A percentile compares a stretch with the other conserved stretches of the same genome.
phyloP scores from a whole-genome alignment of 805 yeast genomes.

The Saturnispora zaruensis region DNA sequence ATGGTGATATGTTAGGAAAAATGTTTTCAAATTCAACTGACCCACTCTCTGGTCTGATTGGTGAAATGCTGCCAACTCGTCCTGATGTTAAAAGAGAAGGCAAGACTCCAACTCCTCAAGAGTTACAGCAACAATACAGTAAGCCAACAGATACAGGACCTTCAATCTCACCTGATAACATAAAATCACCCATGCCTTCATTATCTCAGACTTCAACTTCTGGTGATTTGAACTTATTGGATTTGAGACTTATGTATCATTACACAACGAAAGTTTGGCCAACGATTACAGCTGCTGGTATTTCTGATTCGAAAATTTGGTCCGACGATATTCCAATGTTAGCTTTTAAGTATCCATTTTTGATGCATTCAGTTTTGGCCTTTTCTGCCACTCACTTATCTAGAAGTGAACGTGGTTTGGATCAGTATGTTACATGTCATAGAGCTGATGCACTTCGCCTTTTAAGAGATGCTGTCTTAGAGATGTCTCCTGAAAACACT shows the following conservation, averaged over 20 bases:
- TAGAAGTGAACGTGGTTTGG: slow-evolving; percentile 64
- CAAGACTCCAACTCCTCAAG: slow-evolving; percentile 15
- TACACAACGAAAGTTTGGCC: slow-evolving; percentile 78
- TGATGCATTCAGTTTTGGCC: slow-evolving; percentile 88
- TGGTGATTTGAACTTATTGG: slow-evolving; percentile 52
- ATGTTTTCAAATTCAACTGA: slow-evolving; percentile 3
- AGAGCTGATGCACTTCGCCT: slow-evolving; percentile 78
- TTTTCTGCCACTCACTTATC: slow-evolving; percentile 89
- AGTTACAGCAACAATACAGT: slow-evolving; percentile 18
- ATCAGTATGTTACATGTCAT: slow-evolving; percentile 76
- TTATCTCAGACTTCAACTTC: slow-evolving; percentile 14
- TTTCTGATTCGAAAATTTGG: slow-evolving; percentile 82
- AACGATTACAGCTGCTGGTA: slow-evolving; percentile 85
- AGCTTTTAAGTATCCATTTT: slow-evolving; percentile 79
- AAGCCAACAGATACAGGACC: slow-evolving; percentile 17
- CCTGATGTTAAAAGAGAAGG: slow-evolving; percentile 4
- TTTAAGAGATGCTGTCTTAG: slow-evolving; percentile 76
- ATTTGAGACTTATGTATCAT: slow-evolving; percentile 77
- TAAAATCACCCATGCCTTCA: slow-evolving; percentile 23
- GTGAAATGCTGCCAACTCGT: slow-evolving; percentile 9
- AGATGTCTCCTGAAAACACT: slow-evolving; percentile 75
- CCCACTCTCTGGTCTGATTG: slow-evolving; percentile 10
- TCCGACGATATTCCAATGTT: slow-evolving; percentile 77
- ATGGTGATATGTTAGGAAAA: slow-evolving; percentile 3
- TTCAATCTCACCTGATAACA: slow-evolving; percentile 25